These are phyloP conservation scores for Fusarium temperatum DNA, from an alignment of 2,329 filamentous ascomycete species.

Conservation along the genomic window DNA sequence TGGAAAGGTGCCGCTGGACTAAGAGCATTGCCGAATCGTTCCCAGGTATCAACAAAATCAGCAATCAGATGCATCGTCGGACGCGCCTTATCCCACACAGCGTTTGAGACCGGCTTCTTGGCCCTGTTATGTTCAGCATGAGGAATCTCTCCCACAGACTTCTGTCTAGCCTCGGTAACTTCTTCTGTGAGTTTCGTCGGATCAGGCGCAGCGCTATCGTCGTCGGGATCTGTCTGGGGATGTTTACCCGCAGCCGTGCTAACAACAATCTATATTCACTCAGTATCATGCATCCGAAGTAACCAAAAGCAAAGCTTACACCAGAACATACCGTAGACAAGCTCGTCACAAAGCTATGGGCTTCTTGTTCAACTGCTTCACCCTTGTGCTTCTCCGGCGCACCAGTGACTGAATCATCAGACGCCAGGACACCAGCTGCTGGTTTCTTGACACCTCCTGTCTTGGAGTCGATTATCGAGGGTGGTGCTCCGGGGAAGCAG, in stretches of 20 bases:
- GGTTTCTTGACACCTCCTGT: constrained; percentile 82
- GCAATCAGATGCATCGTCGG: constrained; percentile 71
- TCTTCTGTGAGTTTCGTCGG: constrained; percentile 50
- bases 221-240: constrained; percentile 69
- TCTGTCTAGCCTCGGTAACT: constrained; percentile 53
- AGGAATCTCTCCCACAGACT: constrained; percentile 58
- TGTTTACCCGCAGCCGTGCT: constrained; percentile 81
- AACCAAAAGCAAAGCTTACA: constrained; percentile 33
- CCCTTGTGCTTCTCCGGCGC: constrained; percentile 85
- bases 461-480: constrained; percentile 74
- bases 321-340: constrained; percentile 57
- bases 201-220: constrained; percentile 64
- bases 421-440: constrained; percentile 77
- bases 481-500: constrained; percentile 80
- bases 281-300: not conserved
- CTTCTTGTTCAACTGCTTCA: constrained; percentile 84
- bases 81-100: constrained; percentile 80
- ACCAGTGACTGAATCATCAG: constrained; percentile 79
- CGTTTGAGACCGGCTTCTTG: constrained; percentile 78
- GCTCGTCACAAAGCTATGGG: constrained; percentile 79
- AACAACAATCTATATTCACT: constrained; percentile 65
- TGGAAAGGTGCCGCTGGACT: constrained; percentile 73
- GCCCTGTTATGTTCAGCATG: constrained; percentile 70
- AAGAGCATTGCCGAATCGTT: constrained; percentile 63
- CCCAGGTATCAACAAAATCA: constrained; percentile 60